Evolutionary conservation across 768 basidiomycete genomes (phyloP).

Genomic region (Tulasnella sp.): DNA sequence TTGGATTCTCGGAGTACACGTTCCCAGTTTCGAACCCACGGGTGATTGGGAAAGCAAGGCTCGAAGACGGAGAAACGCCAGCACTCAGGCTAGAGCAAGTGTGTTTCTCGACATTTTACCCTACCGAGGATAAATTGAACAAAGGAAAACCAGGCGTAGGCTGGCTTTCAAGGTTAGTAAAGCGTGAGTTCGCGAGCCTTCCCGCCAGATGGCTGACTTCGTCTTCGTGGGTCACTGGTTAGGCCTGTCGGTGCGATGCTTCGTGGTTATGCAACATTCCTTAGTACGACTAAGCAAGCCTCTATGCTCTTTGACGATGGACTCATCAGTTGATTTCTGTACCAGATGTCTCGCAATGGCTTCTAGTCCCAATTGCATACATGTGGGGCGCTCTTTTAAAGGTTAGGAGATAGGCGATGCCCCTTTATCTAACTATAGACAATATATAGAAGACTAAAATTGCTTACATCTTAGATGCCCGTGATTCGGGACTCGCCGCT

Average conservation of each 20-base stretch:
- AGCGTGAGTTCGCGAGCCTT: neutral
- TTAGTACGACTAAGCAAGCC: conserved; percentile 26
- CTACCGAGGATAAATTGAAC: conserved; percentile 29
- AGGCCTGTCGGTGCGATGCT: conserved; percentile 33
- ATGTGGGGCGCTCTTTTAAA: conserved; percentile 40
- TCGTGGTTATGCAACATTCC: conserved; percentile 40
- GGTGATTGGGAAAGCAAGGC: neutral
- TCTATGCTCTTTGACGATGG: neutral
- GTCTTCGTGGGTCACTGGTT: neutral
- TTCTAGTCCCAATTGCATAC: conserved; percentile 38
- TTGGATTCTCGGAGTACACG: neutral
- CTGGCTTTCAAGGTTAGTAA: conserved; percentile 48
- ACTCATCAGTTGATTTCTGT: neutral
- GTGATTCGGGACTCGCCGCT: neutral
- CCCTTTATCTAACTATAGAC: too few species aligned
- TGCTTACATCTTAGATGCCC: neutral
- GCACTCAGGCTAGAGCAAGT: conserved; percentile 50
- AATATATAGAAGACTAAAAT: neutral
- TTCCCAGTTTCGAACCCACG: neutral
- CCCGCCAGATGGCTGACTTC: neutral
- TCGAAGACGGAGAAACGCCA: conserved; percentile 20
- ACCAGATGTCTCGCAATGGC: conserved; percentile 7
- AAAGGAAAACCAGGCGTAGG: conserved; percentile 31
- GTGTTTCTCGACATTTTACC: conserved; percentile 55
- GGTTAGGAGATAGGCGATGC: too few species aligned